These are phyloP conservation scores for Tephrocybe sp. DNA, from an alignment of 768 basidiomycete genomes.

Conservation along the genomic window DNA sequence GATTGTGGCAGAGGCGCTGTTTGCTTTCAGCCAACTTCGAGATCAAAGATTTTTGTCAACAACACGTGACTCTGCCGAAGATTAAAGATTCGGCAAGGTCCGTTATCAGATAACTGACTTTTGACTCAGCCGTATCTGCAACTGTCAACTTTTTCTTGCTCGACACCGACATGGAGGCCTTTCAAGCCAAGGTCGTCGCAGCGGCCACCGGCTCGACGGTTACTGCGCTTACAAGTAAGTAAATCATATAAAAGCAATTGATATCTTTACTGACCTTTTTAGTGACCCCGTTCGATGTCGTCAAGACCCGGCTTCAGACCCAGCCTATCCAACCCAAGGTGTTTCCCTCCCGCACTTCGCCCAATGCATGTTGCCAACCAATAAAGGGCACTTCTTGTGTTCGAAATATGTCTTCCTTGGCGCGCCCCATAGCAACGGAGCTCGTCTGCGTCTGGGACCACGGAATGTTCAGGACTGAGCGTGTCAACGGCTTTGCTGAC, in stretches of 20 bases:
- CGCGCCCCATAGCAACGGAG: slow-evolving; percentile 53
- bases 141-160: slow-evolving; percentile 7
- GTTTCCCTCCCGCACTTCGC: slow-evolving; percentile 53
- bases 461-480: slow-evolving; percentile 67
- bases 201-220: slow-evolving; percentile 78
- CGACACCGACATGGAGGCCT: slow-evolving; percentile 59
- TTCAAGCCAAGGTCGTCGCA: slow-evolving; percentile 78
- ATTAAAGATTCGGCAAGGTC: slow-evolving; percentile 8
- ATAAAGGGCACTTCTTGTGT: slow-evolving; percentile 53
- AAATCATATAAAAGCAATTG: background rate
- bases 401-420: slow-evolving; percentile 76
- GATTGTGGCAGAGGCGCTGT: slow-evolving; percentile 9
- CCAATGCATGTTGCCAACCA: slow-evolving; percentile 72
- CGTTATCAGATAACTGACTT: slow-evolving; percentile 37
- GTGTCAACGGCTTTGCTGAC: slow-evolving; percentile 84
- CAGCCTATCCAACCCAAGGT: slow-evolving; percentile 60
- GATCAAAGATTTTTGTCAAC: slow-evolving; percentile 19
- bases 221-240: slow-evolving; percentile 81
- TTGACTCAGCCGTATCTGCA: slow-evolving; percentile 6
- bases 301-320: slow-evolving; percentile 96
- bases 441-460: slow-evolving; percentile 82
- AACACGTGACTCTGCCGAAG: slow-evolving; percentile 19
- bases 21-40: slow-evolving; percentile 4
- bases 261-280: slow-evolving; percentile 4
- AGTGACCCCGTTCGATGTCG: slow-evolving; percentile 99